Evolutionary conservation across 192 early-diverging fungal species (phyloP).

Genomic region (Gamsiella multidivaricata): DNA sequence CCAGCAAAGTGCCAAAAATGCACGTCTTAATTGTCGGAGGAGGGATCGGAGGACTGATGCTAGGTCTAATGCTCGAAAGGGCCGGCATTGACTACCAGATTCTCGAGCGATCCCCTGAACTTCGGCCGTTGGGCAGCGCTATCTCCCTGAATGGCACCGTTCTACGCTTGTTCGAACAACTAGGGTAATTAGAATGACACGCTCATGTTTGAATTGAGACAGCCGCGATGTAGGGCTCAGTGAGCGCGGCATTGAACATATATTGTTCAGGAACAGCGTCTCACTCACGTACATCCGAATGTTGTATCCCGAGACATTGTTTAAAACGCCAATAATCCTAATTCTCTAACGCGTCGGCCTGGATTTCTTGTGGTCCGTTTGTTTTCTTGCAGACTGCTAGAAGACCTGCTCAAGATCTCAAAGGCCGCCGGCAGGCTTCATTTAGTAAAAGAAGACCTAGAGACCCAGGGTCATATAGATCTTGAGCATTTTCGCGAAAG

Average conservation of each 20-base stretch:
- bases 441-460: constrained; percentile 37
- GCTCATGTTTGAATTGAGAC: neutral
- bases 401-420: constrained; percentile 39
- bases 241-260: neutral
- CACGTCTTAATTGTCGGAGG: constrained; percentile 53
- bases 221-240: neutral
- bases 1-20: neutral
- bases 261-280: neutral
- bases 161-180: constrained; percentile 50
- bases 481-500: constrained; percentile 36
- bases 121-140: constrained; percentile 49
- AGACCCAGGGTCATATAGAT: constrained; percentile 29
- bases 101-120: constrained; percentile 27
- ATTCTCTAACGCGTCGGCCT: neutral
- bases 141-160: constrained; percentile 45
- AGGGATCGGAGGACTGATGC: constrained; percentile 53
- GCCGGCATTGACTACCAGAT: constrained; percentile 52
- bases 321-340: no score
- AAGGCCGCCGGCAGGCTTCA: constrained; percentile 32
- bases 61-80: constrained; percentile 40
- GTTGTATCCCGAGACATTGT: no score
- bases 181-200: constrained; percentile 54
- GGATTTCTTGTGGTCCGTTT: neutral
- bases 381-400: constrained; percentile 22
- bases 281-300: no score